Evolutionary conservation across 306 rosid species (phyloP), one percentile per base, ranked within the genome.

Genomic region (Mucuna pruriens): DNA sequence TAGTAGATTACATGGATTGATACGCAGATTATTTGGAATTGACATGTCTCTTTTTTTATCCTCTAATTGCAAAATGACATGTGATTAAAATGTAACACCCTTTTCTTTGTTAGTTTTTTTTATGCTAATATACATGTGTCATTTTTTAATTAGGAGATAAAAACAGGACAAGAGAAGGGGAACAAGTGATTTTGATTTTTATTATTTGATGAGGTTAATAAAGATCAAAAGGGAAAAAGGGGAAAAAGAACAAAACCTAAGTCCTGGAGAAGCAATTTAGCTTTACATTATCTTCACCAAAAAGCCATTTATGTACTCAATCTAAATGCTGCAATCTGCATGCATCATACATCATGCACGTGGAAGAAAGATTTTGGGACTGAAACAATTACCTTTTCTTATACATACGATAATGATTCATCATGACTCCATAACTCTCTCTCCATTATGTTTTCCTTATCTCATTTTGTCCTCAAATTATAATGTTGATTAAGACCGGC

Each of bases 231-330:
- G 33, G 31, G 9, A 19, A 25, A 31, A 33, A 5, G 15, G 49
- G 10, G 23, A 26, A 38, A 2, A 11, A 7, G 29, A 46, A 12
- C 45, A 48, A 6, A 72, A 11, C 5, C 61, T 3, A 57, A 64
- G 44, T 44, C 29, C 7, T 10, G 82, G 72, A 76, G 46, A 61
- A 62, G 26, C 36, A 23, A 34, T 62, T 49, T 20, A 52, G 26
- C 40, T 63, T 45, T 77, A 49, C 55, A 26, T 85, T 85, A 65
- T 77, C 80, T 85, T 76, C 71, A 70, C 45, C 71, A 63, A 7
- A 78, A 85, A 85, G 85, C 61, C 44, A 60, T 57, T 29, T 25
- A 44, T 39, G 57, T 44, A 33, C 58, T 4, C 16, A 11, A 5
- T 49, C 23, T 49, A 36, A 25, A 33, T 48, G 29, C 69, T 52